Evolutionary conservation across 768 basidiomycete species (phyloP).

Genomic region (Kwoniella botswanensis): DNA sequence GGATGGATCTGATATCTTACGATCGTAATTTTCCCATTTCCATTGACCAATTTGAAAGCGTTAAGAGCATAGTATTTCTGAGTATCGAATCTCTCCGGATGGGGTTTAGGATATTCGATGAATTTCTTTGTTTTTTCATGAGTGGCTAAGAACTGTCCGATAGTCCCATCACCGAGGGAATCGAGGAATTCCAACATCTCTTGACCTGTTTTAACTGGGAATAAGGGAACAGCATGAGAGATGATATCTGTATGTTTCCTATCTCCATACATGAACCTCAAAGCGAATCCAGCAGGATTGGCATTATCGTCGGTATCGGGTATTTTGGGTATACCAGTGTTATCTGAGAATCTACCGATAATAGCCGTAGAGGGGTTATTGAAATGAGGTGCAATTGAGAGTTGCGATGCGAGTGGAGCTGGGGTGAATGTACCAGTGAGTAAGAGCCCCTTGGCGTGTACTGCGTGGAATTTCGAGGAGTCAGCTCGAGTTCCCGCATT

Average conservation of each 20-base stretch:
- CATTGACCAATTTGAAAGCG: conserved; percentile 33
- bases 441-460: conserved; percentile 33
- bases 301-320: conserved; percentile 38
- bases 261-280: conserved; percentile 30
- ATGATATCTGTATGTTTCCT: conserved; percentile 41
- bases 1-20: conserved; percentile 30
- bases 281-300: conserved; percentile 37
- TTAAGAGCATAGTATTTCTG: conserved; percentile 31
- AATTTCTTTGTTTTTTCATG: conserved; percentile 27
- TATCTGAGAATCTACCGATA: conserved; percentile 31
- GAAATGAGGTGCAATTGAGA: conserved; percentile 35
- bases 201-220: conserved; percentile 31
- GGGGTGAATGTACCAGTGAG: conserved; percentile 30
- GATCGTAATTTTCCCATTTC: conserved; percentile 20
- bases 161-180: conserved; percentile 12
- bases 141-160: conserved; percentile 21
- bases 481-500: no score
- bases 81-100: conserved; percentile 24
- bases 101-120: conserved; percentile 31
- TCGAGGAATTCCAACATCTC: conserved; percentile 35
- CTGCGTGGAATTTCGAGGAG: conserved; percentile 1
- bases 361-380: conserved; percentile 17
- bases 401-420: conserved; percentile 15
- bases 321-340: conserved; percentile 32
- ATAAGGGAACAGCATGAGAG: conserved; percentile 32